Evolutionary conservation across 1,284 basidiomycete species (phyloP).

Genomic region (Vanrija sp.): DNA sequence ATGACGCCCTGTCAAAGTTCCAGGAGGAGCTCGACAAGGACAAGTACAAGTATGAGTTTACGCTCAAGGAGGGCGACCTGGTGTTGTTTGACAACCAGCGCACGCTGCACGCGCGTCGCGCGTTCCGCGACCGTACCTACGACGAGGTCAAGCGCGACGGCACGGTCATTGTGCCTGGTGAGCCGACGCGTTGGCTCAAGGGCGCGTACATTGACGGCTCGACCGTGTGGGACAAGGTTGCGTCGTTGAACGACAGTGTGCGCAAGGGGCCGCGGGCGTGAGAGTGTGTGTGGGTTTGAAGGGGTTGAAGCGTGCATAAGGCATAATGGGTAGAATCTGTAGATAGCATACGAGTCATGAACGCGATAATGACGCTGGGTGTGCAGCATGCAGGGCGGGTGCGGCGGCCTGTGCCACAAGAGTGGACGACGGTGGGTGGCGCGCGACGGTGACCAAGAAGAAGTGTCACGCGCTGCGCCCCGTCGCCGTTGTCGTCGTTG

Average conservation of each 20-base stretch:
- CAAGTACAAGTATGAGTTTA: constrained; percentile 61
- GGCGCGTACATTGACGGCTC: constrained; percentile 83
- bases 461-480: too few species aligned
- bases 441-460: too few species aligned
- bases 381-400: too few species aligned
- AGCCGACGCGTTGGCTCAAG: constrained; percentile 72
- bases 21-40: constrained; percentile 60
- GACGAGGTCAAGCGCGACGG: constrained; percentile 25
- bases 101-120: constrained; percentile 82
- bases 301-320: too few species aligned
- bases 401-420: too few species aligned
- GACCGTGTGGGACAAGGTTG: constrained; percentile 59
- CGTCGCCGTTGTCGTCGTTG: too few species aligned
- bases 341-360: too few species aligned
- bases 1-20: constrained; percentile 64
- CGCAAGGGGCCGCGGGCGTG: too few species aligned
- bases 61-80: constrained; percentile 75
- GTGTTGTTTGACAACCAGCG: constrained; percentile 91
- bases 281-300: too few species aligned
- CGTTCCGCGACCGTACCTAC: constrained; percentile 58
- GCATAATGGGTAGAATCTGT: too few species aligned
- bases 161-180: constrained; percentile 49
- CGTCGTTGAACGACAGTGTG: constrained; percentile 18
- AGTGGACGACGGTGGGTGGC: too few species aligned
- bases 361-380: too few species aligned